Evolutionary conservation across 345 rosid genomes (phyloP).

Genomic region (Gossypium bickii): DNA sequence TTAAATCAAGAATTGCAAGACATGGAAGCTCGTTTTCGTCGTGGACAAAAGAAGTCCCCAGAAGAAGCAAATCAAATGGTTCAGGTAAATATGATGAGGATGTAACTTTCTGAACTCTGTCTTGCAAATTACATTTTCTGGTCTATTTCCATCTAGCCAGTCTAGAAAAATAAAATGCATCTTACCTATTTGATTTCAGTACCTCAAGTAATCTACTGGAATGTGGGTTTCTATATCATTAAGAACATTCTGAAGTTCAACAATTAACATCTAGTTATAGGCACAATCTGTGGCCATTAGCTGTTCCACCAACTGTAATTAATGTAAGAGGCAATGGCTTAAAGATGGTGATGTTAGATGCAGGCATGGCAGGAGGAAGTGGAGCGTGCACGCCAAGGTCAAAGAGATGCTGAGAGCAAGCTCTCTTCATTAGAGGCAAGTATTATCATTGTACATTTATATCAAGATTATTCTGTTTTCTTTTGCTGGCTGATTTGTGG

Average conservation of each 20-base stretch:
- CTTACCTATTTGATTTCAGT: background rate
- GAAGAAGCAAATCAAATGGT: constrained; percentile 89
- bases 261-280: background rate
- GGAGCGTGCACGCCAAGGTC: constrained; percentile 91
- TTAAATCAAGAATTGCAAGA: constrained; percentile 94
- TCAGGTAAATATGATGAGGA: constrained; percentile 53
- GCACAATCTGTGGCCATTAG: background rate
- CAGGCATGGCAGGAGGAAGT: constrained; percentile 98
- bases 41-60: constrained; percentile 81
- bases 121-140: background rate
- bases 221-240: constrained; percentile 14
- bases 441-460: background rate
- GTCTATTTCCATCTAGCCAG: background rate
- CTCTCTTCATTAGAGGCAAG: constrained; percentile 81
- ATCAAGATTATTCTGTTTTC: background rate
- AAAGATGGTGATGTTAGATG: constrained; percentile 32
- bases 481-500: background rate
- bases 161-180: background rate
- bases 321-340: constrained; percentile 10
- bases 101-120: background rate
- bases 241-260: constrained; percentile 6
- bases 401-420: constrained; percentile 93
- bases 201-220: background rate
- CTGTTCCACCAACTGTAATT: background rate
- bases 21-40: constrained; percentile 82